Conservation (phyloP, 305 asterid genomes). For the Fraxinus floribunda region DNA sequence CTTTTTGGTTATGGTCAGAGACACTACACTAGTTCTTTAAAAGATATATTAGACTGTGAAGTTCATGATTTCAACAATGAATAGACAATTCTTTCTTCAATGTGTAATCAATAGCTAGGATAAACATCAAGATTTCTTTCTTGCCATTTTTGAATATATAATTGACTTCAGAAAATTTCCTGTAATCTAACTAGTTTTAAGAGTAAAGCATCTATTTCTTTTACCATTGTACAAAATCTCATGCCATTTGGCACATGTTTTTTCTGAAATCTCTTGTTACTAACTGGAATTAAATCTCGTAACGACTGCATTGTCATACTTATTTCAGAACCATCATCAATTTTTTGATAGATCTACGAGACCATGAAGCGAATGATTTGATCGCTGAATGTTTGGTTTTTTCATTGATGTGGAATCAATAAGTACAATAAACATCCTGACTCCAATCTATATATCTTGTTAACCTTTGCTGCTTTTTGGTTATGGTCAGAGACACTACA, state of each 20-base stretch:
- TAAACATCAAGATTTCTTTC: neutral
- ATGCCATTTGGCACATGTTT: neutral
- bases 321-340: neutral
- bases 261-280: neutral
- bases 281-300: conserved; percentile 10
- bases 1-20: neutral
- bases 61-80: neutral
- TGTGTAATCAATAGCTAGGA: neutral
- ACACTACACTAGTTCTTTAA: neutral
- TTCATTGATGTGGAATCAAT: neutral
- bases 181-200: neutral
- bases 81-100: neutral
- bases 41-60: neutral
- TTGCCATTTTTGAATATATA: neutral
- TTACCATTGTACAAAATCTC: neutral
- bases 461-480: neutral
- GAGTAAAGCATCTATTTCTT: neutral
- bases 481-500: neutral
- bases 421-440: neutral
- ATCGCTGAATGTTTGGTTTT: neutral
- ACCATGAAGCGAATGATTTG: neutral
- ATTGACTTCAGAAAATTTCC: neutral
- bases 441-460: neutral
- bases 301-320: neutral
- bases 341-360: neutral